phyloP scores from a whole-genome alignment of 176 grass and related monocot genomes.

The Oropetium thomaeum region DNA sequence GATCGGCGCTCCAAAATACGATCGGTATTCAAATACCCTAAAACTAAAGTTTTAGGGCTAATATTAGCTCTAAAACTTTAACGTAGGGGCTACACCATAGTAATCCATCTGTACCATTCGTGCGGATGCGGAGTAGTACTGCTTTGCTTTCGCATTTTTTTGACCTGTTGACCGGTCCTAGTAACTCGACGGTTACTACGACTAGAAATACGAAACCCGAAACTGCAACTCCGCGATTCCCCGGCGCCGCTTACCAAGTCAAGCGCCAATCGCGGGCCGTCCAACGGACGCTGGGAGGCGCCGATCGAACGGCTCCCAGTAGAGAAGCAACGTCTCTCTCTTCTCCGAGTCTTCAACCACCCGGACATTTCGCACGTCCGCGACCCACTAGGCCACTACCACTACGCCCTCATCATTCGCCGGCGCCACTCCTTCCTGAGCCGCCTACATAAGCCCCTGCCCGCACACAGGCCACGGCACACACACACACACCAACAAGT shows the following conservation, averaged over 20 bases:
- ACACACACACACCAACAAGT: background rate
- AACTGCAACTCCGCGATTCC: too few relatives aligned
- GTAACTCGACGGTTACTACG: background rate
- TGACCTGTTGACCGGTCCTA: background rate
- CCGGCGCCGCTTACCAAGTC: constrained; percentile 3
- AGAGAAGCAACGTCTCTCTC: constrained; percentile 30
- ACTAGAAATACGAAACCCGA: background rate
- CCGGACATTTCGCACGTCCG: background rate
- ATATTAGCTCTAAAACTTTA: too few relatives aligned
- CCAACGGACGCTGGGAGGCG: background rate
- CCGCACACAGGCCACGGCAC: background rate
- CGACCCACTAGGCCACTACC: background rate
- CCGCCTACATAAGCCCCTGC: background rate
- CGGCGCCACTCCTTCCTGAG: background rate
- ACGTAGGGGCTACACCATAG: too few relatives aligned
- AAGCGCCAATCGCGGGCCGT: constrained; percentile 1
- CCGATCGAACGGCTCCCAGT: background rate
- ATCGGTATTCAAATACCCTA: too few relatives aligned
- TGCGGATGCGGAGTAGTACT: background rate
- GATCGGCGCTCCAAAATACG: too few relatives aligned
- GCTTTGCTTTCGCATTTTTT: background rate
- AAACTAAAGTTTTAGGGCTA: too few relatives aligned
- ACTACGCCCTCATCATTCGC: background rate
- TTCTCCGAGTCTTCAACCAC: background rate
- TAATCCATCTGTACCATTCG: background rate